phyloP scores from a whole-genome alignment of 73 alveolate genomes.

The Effrenium voratum region DNA sequence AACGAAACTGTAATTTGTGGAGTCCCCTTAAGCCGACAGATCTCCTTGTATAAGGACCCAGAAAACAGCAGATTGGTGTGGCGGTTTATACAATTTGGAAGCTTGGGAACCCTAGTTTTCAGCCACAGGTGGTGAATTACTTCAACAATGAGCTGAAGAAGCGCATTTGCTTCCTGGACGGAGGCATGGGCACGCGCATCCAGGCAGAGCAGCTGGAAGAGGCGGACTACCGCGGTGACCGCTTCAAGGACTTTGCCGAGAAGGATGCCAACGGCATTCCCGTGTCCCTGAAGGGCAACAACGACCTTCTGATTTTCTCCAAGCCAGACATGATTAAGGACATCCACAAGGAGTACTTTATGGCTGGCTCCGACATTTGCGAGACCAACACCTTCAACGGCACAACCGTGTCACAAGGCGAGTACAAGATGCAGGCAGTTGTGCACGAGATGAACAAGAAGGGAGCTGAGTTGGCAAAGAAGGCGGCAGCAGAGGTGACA shows the following conservation, averaged over 20 bases:
- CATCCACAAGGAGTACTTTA: conserved; percentile 96
- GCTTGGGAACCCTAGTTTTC: too few species aligned
- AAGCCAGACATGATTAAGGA: conserved; percentile 95
- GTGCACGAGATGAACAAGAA: conserved; percentile 95
- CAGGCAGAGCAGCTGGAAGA: conserved; percentile 95
- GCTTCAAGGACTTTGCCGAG: conserved; percentile 95
- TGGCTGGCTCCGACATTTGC: conserved; percentile 97
- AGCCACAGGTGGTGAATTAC: conserved; percentile 77
- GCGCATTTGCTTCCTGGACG: conserved; percentile 95
- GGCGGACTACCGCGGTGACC: conserved; percentile 96
- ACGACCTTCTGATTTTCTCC: conserved; percentile 96
- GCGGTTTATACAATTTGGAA: too few species aligned
- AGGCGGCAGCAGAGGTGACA: conserved; percentile 95
- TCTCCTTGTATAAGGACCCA: too few species aligned
- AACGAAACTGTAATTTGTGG: too few species aligned
- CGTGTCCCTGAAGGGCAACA: conserved; percentile 95
- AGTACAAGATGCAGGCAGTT: conserved; percentile 95
- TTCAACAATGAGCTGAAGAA: conserved; percentile 67
- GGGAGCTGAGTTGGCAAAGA: conserved; percentile 95
- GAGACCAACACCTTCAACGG: conserved; percentile 98
- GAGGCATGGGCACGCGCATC: conserved; percentile 97
- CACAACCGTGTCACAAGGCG: conserved; percentile 94
- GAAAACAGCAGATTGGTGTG: too few species aligned
- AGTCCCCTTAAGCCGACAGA: too few species aligned
- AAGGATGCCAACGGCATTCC: conserved; percentile 93